These are phyloP conservation scores for Cytospora leucostoma DNA, from an alignment of 2,329 filamentous ascomycete genomes.

Conservation along the genomic window DNA sequence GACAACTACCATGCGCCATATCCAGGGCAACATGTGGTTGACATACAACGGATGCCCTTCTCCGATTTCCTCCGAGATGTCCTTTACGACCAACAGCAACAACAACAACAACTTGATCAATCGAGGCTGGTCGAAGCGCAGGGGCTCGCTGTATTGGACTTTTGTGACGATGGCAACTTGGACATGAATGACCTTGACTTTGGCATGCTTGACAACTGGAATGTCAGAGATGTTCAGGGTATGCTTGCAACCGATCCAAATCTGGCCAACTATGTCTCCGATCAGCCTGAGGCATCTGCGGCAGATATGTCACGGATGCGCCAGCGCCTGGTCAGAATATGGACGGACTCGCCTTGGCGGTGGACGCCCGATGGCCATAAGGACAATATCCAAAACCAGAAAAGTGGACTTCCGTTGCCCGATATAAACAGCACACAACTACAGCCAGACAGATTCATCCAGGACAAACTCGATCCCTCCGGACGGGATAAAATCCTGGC, in stretches of 20 bases:
- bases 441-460: conserved; percentile 41
- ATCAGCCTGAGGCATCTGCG: conserved; percentile 39
- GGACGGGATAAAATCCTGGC: conserved; percentile 64
- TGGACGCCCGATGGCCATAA: conserved; percentile 47
- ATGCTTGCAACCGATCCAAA: conserved; percentile 25
- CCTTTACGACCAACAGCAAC: conserved; percentile 43
- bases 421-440: conserved; percentile 44
- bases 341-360: conserved; percentile 54
- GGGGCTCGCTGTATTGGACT: conserved; percentile 49
- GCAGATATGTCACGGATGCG: conserved; percentile 48
- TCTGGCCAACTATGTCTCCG: conserved; percentile 29
- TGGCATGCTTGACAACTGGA: conserved; percentile 52
- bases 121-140: conserved; percentile 43
- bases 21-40: conserved; percentile 28
- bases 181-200: conserved; percentile 57
- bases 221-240: conserved; percentile 40
- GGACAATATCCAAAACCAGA: conserved; percentile 48
- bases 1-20: conserved; percentile 29
- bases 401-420: conserved; percentile 47
- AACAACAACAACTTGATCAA: conserved; percentile 34
- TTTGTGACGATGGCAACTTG: conserved; percentile 51
- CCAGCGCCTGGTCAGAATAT: conserved; percentile 49
- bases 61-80: conserved; percentile 54
- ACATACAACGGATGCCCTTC: conserved; percentile 45
- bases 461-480: conserved; percentile 47